Base-by-base conservation (phyloP, 2,329 filamentous ascomycete genomes). In the Ophiostoma triangulosporum region DNA sequence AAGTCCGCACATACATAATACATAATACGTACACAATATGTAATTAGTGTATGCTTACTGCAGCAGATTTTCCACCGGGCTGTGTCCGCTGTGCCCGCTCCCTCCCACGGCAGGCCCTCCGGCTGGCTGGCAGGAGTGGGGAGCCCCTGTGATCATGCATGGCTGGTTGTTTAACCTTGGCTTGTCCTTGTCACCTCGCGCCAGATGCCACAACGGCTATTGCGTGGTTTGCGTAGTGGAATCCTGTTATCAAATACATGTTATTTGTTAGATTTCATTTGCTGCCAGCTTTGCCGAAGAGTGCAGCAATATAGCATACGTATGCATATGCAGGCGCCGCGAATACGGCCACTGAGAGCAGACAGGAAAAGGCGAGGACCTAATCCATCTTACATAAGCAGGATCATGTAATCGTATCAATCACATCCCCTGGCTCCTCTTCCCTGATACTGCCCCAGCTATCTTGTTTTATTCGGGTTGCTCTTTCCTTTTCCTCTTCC, bases 41-140 rank as follows among this genome's bases (percentile, higher is more conserved):
- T 38, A 38, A 36, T 36, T 33, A 33, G 17, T 36, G 15, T 36
- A 36, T 17, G n/a, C 9, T 45, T 26, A 11, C 26, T 24, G 40
- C 29, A 29, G n/a, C n/a, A n/a, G n/a, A n/a, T n/a, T 27, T 46
- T 26, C 24, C 15, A 46, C 26, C 26, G 29, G 20, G 26, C 43
- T 29, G 26, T 46, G 43, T 11, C 43, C 43, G 43, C 43, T 46
- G n/a, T 46, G 46, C 17, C 46, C 40, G 40, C 40, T 46, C 8
- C 8, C 20, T 9, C 17, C 29, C n/a, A 46, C 43, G 46, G 46
- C 46, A 48, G 27, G 27, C n/a, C 26, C 46, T 48, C 46, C 46
- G 46, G 46, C 46, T 48, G 46, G 46, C 46, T 48, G 29, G 46
- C 46, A 32, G 46, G 7, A 20, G 46, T 48, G 46, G 46, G 33